Evolutionary conservation across 164 flowering plant species (phyloP).

Genomic region (Hamamelis virginiana): DNA sequence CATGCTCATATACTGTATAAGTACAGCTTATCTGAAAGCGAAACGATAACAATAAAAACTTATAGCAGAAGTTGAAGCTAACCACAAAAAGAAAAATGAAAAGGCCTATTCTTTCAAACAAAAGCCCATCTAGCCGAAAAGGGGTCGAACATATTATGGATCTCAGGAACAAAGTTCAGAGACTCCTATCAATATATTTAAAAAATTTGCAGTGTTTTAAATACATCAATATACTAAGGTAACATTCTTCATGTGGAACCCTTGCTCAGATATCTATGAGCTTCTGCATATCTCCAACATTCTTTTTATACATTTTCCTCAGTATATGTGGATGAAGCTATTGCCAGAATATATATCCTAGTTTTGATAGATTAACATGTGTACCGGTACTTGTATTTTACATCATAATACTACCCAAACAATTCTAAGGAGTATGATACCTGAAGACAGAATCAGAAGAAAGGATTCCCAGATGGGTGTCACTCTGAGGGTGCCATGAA

Average conservation of each 20-base stretch:
- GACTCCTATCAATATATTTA: background rate
- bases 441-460: slow-evolving; percentile 96
- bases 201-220: background rate
- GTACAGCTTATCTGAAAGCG: too few species aligned
- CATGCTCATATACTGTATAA: background rate
- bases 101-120: background rate
- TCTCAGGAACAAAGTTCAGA: background rate
- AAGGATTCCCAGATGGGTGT: slow-evolving; percentile 79
- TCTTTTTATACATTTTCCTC: background rate
- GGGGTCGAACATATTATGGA: background rate
- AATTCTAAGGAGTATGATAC: slow-evolving; percentile 31
- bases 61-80: background rate
- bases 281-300: background rate
- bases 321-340: background rate
- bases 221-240: background rate
- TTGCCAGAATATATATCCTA: background rate
- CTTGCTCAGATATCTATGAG: background rate
- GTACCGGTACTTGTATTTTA: background rate
- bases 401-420: background rate
- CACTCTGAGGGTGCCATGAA: slow-evolving; percentile 83
- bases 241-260: background rate
- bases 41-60: too few species aligned
- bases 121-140: background rate
- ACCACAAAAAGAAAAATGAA: too few species aligned
- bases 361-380: background rate